Evolutionary conservation across 305 asterid species (phyloP).

Genomic region (Solanum aculeatissimum): DNA sequence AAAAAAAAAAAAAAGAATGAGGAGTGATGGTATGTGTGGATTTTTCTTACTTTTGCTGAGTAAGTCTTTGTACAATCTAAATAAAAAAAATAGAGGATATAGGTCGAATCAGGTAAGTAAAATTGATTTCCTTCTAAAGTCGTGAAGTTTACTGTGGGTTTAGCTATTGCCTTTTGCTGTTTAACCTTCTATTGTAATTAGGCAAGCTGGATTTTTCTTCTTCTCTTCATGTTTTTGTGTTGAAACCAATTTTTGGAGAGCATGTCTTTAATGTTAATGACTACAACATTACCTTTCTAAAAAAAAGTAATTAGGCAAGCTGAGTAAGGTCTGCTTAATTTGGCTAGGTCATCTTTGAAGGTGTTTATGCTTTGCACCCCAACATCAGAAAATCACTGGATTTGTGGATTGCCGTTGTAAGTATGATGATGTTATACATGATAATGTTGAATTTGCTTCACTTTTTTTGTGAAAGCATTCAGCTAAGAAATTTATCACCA

Average conservation of each 20-base stretch:
- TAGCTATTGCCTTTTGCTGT: background rate
- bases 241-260: background rate
- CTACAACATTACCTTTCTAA: background rate
- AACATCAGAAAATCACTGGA: slow-evolving; percentile 81
- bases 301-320: background rate
- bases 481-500: background rate
- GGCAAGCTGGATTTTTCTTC: background rate
- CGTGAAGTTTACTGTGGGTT: background rate
- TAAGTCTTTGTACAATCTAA: background rate
- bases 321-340: slow-evolving; percentile 8
- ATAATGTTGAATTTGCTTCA: background rate
- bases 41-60: background rate
- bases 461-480: background rate
- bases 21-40: slow-evolving; percentile 68
- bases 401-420: slow-evolving; percentile 98
- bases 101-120: background rate
- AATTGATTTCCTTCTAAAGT: background rate
- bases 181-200: background rate
- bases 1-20: slow-evolving; percentile 34
- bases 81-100: background rate
- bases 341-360: slow-evolving; percentile 88
- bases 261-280: background rate
- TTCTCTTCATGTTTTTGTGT: background rate
- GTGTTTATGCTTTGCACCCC: slow-evolving; percentile 98
- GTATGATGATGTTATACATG: slow-evolving; percentile 16